These are phyloP conservation scores for Globisporangium canariense DNA, from an alignment of 352 stramenopile species.

Conservation along the genomic window DNA sequence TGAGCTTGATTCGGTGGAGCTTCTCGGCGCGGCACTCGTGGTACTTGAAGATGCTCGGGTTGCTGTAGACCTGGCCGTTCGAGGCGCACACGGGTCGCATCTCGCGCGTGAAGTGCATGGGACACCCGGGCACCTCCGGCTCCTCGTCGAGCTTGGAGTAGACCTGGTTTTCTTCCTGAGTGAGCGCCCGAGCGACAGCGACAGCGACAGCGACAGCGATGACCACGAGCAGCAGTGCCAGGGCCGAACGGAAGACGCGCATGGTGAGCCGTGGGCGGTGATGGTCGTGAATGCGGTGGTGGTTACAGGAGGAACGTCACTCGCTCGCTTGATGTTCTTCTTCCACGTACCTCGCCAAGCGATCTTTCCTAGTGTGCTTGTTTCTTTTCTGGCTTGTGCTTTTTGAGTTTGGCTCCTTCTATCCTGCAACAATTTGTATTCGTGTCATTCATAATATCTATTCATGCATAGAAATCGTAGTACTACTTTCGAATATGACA, in stretches of 20 bases:
- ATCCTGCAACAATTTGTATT: neutral
- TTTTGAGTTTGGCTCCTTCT: neutral
- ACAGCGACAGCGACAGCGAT: no score
- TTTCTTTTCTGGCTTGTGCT: neutral
- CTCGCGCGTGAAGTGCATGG: slow-evolving; percentile 42
- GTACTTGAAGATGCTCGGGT: slow-evolving; percentile 54
- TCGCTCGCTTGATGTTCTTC: no score
- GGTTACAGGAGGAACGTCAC: neutral
- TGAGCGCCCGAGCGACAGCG: neutral
- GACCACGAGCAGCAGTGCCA: neutral
- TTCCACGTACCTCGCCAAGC: neutral
- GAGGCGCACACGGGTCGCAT: slow-evolving; percentile 49
- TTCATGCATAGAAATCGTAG: no score
- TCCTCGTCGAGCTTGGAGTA: slow-evolving; percentile 17
- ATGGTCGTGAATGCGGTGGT: neutral
- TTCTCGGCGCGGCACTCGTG: slow-evolving; percentile 43
- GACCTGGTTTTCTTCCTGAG: neutral
- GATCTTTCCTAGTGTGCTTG: neutral
- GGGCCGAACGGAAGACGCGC: neutral
- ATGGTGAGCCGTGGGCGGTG: neutral
- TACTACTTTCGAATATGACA: no score
- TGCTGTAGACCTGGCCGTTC: slow-evolving; percentile 51
- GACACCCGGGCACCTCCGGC: slow-evolving; percentile 30
- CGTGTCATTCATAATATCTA: no score
- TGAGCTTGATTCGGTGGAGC: slow-evolving; percentile 27